Evolutionary conservation across 2,329 filamentous ascomycete genomes (phyloP).

Genomic region (Hypoxylon sp.): DNA sequence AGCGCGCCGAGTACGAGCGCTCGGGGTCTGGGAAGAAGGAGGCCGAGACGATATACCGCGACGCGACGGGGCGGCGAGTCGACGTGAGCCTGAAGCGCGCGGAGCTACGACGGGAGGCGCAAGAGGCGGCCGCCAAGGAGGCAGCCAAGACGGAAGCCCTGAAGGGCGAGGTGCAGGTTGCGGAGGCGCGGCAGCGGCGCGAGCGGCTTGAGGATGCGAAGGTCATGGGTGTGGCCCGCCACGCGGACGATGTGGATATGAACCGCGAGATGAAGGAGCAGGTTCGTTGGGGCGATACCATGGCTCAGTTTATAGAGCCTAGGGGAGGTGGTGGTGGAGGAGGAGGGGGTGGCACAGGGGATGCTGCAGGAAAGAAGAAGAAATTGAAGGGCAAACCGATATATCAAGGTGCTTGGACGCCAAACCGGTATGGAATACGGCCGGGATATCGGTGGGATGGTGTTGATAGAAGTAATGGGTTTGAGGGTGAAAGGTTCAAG

Average conservation of each 20-base stretch:
- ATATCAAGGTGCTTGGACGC: slow-evolving; percentile 82
- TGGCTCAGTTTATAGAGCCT: slow-evolving; percentile 77
- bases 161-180: slow-evolving; percentile 85
- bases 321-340: slow-evolving; percentile 40
- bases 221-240: slow-evolving; percentile 80
- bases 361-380: slow-evolving; percentile 47
- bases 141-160: slow-evolving; percentile 75
- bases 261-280: slow-evolving; percentile 82
- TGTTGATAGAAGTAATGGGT: slow-evolving; percentile 91
- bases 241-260: slow-evolving; percentile 84
- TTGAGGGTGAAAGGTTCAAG: slow-evolving; percentile 92
- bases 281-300: slow-evolving; percentile 93
- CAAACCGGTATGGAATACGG: slow-evolving; percentile 92
- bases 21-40: slow-evolving; percentile 55
- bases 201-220: slow-evolving; percentile 81
- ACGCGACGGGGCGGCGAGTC: slow-evolving; percentile 92
- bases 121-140: slow-evolving; percentile 76
- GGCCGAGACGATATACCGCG: slow-evolving; percentile 91
- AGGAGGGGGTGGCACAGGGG: slow-evolving; percentile 38
- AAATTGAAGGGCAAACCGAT: slow-evolving; percentile 63
- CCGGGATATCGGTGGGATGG: slow-evolving; percentile 97
- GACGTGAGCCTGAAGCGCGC: slow-evolving; percentile 91
- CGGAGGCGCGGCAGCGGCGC: slow-evolving; percentile 69
- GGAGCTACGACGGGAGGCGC: slow-evolving; percentile 73
- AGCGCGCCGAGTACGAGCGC: slow-evolving; percentile 40